These are phyloP conservation scores for Hyphochytrium catenoides DNA, from an alignment of 352 stramenopile genomes.

Conservation along the genomic window DNA sequence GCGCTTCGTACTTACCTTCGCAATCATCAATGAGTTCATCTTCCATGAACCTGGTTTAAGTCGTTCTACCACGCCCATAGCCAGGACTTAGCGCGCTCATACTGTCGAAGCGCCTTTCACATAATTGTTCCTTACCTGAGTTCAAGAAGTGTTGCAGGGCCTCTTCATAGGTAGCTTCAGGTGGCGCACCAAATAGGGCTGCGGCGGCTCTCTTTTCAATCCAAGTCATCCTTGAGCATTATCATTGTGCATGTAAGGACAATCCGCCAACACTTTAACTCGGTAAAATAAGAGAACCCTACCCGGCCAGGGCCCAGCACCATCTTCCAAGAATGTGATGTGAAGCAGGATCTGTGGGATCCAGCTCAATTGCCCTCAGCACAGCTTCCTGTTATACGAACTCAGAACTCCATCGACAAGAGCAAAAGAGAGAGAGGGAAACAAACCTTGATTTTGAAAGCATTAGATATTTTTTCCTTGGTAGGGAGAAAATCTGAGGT, in stretches of 20 bases:
- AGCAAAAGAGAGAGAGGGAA: neutral
- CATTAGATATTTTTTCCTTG: slow-evolving; percentile 37
- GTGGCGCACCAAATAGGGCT: slow-evolving; percentile 31
- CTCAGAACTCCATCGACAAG: neutral
- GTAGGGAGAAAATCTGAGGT: too few relatives aligned
- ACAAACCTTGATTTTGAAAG: slow-evolving; percentile 29
- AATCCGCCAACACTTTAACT: too few relatives aligned
- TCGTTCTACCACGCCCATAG: slow-evolving; percentile 15
- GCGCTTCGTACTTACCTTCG: slow-evolving; percentile 12
- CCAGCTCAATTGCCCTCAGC: slow-evolving; percentile 33
- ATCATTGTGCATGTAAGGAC: too few relatives aligned
- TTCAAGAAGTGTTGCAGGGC: slow-evolving; percentile 22
- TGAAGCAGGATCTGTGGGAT: slow-evolving; percentile 24
- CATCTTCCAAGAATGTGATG: slow-evolving; percentile 44
- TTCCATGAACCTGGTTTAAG: slow-evolving; percentile 43
- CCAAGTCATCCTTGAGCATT: too few relatives aligned
- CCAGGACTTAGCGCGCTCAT: neutral
- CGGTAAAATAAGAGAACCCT: too few relatives aligned
- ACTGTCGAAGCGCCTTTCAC: slow-evolving; percentile 1
- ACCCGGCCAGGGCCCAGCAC: slow-evolving; percentile 43
- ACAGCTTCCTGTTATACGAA: slow-evolving; percentile 19
- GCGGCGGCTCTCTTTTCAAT: slow-evolving; percentile 34
- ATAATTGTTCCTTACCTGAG: slow-evolving; percentile 13
- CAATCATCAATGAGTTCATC: slow-evolving; percentile 37
- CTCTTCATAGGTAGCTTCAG: slow-evolving; percentile 31